Evolutionary conservation across 495 filamentous ascomycete genomes (phyloP), one percentile per base, ranked within the genome.

Genomic region (Hypomontagnella monticulosa): DNA sequence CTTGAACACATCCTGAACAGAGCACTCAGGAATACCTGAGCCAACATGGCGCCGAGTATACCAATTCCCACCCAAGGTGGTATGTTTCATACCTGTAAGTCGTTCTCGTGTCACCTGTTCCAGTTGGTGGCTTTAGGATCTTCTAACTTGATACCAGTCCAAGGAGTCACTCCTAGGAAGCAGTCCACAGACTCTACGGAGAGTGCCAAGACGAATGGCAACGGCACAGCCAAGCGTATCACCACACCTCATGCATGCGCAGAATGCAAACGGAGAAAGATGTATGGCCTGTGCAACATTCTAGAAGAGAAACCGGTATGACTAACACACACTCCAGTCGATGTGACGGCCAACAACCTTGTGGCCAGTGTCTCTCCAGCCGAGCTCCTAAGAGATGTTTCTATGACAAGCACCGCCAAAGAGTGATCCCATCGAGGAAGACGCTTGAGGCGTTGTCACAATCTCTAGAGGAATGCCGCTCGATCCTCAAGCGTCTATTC

Each of bases 201-300:
- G 53, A 81, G 71, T 65, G 56, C 70, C 63, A 81, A 81, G 73
- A 66, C 78, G 52, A 81, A 60, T 47, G 71, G 74, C 15, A 73
- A 68, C 46, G 72, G 73, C 37, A 71, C 78, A 47, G 56, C 70
- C 34, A 74, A 73, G 52, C 63, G 72, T 67, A 84, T 84, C 63
- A 85, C 83, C 49, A 86, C 83, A 49, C 83, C 83, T 34, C 83
- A 86, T 63, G 83, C 83, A 44, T 86, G 83, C 71, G 83, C 83
- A 54, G 83, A 86, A 70, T 86, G 83, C 74, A 85, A 86, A 70
- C 75, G 83, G 38, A 80, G 83, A 47, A 86, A 86, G 73, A 86
- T 86, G 80, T 82, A 78, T 64, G 79, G 33, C 46, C 53, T 43
- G 16, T 60, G 37, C 30, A 37, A 38, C 61, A 52, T 10, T 33